A percentile compares a stretch with the other conserved stretches of the same genome.
phyloP scores from a whole-genome alignment of 2,329 filamentous ascomycete species.

The Rhynchosporium secalis region DNA sequence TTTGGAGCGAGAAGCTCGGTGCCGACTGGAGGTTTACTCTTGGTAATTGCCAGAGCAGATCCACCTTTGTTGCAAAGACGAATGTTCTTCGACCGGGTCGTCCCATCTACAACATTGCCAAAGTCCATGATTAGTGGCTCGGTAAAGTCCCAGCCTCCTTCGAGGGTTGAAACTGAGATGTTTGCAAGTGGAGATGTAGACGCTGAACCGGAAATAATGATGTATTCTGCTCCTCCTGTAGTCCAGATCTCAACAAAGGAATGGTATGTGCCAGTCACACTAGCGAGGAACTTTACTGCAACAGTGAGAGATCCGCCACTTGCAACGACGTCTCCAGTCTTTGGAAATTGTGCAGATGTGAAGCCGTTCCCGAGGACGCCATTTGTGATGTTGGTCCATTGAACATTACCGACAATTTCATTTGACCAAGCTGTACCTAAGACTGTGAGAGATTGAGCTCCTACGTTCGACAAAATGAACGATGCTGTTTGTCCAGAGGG shows the following conservation, averaged over 20 bases:
- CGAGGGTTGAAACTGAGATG: constrained; percentile 41
- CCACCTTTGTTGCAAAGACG: constrained; percentile 44
- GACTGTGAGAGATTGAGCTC: constrained; percentile 42
- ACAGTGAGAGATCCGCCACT: constrained; percentile 39
- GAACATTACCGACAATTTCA: constrained; percentile 27
- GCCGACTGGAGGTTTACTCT: constrained; percentile 42
- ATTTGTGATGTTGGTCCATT: constrained; percentile 40
- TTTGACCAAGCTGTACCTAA: constrained; percentile 41
- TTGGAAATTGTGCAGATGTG: constrained; percentile 38
- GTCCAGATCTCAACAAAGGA: constrained; percentile 42
- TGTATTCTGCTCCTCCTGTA: constrained; percentile 40
- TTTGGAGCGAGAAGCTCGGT: constrained; percentile 41
- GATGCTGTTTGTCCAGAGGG: constrained; percentile 37
- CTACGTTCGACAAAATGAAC: constrained; percentile 43
- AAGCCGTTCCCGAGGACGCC: constrained; percentile 40
- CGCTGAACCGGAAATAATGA: constrained; percentile 41
- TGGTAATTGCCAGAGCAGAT: constrained; percentile 42
- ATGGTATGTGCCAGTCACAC: constrained; percentile 39
- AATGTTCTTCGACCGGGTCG: constrained; percentile 37
- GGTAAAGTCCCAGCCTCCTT: constrained; percentile 40
- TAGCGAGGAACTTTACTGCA: constrained; percentile 41
- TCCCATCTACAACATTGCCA: constrained; percentile 40
- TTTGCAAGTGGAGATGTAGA: constrained; percentile 41
- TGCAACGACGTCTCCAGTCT: constrained; percentile 37
- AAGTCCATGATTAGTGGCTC: constrained; percentile 38